phyloP scores from a whole-genome alignment of 139 green algal species.

The Desmodesmus armatus region DNA sequence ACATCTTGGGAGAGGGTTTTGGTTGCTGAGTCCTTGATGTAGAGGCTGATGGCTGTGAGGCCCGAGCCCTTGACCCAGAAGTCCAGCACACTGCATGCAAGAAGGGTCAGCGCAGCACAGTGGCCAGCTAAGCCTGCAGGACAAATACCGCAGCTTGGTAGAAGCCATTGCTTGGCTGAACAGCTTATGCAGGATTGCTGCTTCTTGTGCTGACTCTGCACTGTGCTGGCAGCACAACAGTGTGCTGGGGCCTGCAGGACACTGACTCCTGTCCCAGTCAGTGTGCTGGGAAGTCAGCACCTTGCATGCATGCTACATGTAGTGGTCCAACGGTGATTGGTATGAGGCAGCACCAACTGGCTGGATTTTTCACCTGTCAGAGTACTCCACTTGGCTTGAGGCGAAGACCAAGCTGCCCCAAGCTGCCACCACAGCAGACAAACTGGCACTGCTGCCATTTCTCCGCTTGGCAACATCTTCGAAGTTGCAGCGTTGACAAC shows the following conservation, averaged over 20 bases:
- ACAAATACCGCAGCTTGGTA: not conserved
- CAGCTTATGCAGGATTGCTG: not conserved
- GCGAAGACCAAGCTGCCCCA: slow-evolving; percentile 54
- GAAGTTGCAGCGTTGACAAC: not conserved
- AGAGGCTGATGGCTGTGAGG: slow-evolving; percentile 37
- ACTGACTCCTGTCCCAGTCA: not conserved
- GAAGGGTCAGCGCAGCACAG: not conserved
- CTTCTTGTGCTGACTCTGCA: too few species aligned
- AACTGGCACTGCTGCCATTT: not conserved
- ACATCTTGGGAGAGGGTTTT: not conserved
- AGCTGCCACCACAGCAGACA: slow-evolving; percentile 43
- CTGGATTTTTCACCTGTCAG: not conserved
- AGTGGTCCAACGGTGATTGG: too few species aligned
- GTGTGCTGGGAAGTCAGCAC: too few species aligned
- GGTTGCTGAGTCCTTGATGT: slow-evolving; percentile 42
- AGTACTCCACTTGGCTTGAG: slow-evolving; percentile 10
- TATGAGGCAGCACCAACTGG: too few species aligned
- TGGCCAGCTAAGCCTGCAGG: not conserved
- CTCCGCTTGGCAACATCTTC: slow-evolving; percentile 30
- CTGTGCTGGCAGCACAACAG: too few species aligned
- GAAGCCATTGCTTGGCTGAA: not conserved
- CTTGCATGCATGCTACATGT: too few species aligned
- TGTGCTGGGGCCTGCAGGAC: too few species aligned
- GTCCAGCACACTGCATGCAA: slow-evolving; percentile 56
- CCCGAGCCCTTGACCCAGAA: slow-evolving; percentile 58